phyloP scores from a whole-genome alignment of 495 filamentous ascomycete genomes.

The Geopyxis carbonaria region DNA sequence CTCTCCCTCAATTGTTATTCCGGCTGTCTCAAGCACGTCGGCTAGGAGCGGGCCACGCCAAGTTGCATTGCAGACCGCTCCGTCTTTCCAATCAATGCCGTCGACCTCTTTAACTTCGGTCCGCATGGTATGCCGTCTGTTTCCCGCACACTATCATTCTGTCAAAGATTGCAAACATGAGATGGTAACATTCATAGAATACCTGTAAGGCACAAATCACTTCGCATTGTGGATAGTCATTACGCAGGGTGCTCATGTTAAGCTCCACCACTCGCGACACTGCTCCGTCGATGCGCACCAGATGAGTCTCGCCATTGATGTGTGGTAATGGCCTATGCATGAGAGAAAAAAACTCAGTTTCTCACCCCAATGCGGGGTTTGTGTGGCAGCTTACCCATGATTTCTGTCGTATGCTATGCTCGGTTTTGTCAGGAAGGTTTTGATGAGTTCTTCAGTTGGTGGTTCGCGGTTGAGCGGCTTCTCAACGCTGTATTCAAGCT shows the following conservation, averaged over 20 bases:
- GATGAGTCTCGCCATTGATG: slow-evolving; percentile 17
- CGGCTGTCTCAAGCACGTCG: slow-evolving; percentile 36
- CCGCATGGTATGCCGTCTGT: slow-evolving; percentile 48
- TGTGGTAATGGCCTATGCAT: slow-evolving; percentile 21
- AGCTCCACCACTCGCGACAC: slow-evolving; percentile 13
- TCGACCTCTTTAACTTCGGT: slow-evolving; percentile 42
- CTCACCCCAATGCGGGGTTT: slow-evolving; percentile 1
- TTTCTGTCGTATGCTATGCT: slow-evolving; percentile 23
- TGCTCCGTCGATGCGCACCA: slow-evolving; percentile 17
- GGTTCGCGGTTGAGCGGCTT: slow-evolving; percentile 25
- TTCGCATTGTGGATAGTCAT: slow-evolving; percentile 35
- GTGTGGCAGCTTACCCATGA: slow-evolving; percentile 17
- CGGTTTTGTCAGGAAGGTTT: slow-evolving; percentile 20
- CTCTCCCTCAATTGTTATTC: slow-evolving; percentile 16
- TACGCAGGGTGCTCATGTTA: slow-evolving; percentile 26
- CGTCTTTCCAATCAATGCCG: slow-evolving; percentile 48
- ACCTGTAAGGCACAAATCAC: slow-evolving; percentile 37
- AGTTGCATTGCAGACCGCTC: slow-evolving; percentile 44
- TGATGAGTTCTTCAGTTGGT: slow-evolving; percentile 18
- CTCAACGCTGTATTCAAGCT: slow-evolving; percentile 24
- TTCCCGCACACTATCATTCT: slow-evolving; percentile 41
- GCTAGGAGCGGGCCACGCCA: slow-evolving; percentile 40
- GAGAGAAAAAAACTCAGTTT: neutral
- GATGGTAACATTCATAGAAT: neutral
- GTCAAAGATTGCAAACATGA: neutral